These are phyloP conservation scores for Cytospora piceae DNA, from an alignment of 2,329 filamentous ascomycete genomes.

Conservation along the genomic window DNA sequence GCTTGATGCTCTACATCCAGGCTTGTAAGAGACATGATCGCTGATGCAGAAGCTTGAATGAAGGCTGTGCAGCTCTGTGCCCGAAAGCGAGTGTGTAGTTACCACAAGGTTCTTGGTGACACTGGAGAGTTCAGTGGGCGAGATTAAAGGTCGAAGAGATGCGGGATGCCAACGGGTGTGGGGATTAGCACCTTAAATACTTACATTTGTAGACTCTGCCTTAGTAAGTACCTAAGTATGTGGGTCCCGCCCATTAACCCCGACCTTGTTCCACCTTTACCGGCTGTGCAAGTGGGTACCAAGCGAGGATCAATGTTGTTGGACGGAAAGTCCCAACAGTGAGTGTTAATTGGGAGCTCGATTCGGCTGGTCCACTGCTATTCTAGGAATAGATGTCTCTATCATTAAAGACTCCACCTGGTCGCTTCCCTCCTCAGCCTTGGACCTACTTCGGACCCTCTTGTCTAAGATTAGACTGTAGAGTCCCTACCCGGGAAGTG, in stretches of 20 bases:
- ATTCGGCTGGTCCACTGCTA: conserved; percentile 13
- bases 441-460: conserved; percentile 9
- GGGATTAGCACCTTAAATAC: conserved; percentile 13
- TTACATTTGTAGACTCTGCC: conserved; percentile 11
- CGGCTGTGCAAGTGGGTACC: conserved; percentile 9
- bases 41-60: conserved; percentile 1
- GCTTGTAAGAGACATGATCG: conserved; percentile 5
- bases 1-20: conserved; percentile 1
- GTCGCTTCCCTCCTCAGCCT: conserved; percentile 12
- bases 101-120: not conserved
- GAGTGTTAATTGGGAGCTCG: conserved; percentile 14
- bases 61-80: not conserved
- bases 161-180: conserved; percentile 11
- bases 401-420: conserved; percentile 8
- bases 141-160: not conserved
- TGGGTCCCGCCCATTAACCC: conserved; percentile 3
- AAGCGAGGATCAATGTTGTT: conserved; percentile 14
- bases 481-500: too few species aligned
- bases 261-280: conserved; percentile 3
- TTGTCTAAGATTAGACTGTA: conserved; percentile 12
- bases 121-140: not conserved
- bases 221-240: conserved; percentile 2
- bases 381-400: conserved; percentile 15
- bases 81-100: not conserved
- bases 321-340: conserved; percentile 14